Percentiles rank a stretch among this genome's conserved stretches.
These are phyloP conservation scores for Hortaea werneckii DNA, from an alignment of 2,329 filamentous ascomycete genomes.

Conservation along the genomic window DNA sequence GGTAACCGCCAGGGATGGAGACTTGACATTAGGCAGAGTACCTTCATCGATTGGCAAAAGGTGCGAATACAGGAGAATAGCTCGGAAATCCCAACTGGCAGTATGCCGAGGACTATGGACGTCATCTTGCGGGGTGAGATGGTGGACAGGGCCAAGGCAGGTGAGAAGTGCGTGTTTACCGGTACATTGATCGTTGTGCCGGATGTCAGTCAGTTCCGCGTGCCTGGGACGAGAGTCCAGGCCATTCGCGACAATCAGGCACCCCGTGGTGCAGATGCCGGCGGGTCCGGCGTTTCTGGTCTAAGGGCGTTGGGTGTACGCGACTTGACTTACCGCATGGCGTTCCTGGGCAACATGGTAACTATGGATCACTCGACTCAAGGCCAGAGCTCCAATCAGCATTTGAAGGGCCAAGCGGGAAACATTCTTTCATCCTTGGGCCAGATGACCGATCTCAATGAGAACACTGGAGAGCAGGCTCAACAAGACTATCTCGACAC, in stretches of 20 bases:
- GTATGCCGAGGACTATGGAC: constrained; percentile 97
- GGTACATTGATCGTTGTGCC: constrained; percentile 93
- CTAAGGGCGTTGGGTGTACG: constrained; percentile 88
- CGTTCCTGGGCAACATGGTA: constrained; percentile 96
- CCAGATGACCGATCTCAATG: constrained; percentile 57
- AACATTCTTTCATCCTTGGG: constrained; percentile 82
- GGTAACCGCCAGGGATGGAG: constrained; percentile 89
- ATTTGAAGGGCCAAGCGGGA: constrained; percentile 60
- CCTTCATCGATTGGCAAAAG: constrained; percentile 98
- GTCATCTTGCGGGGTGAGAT: constrained; percentile 94
- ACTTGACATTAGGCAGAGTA: constrained; percentile 92
- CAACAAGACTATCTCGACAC: constrained; percentile 81
- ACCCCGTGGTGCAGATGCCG: constrained; percentile 59
- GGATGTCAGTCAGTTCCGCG: constrained; percentile 86
- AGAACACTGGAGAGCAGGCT: constrained; percentile 68
- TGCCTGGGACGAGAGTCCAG: constrained; percentile 75
- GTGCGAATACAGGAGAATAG: constrained; percentile 97
- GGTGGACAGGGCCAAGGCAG: constrained; percentile 92
- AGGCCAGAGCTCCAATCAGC: constrained; percentile 58
- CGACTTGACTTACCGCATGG: constrained; percentile 87
- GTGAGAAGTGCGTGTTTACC: constrained; percentile 97
- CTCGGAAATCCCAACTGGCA: constrained; percentile 93
- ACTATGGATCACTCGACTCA: constrained; percentile 75
- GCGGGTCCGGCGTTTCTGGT: constrained; percentile 74
- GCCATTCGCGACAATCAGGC: constrained; percentile 75